Percentiles rank a stretch among this genome's conserved stretches.
These are phyloP conservation scores for Penicillium sp. DNA, from an alignment of 2,329 filamentous ascomycete species.

Conservation along the genomic window DNA sequence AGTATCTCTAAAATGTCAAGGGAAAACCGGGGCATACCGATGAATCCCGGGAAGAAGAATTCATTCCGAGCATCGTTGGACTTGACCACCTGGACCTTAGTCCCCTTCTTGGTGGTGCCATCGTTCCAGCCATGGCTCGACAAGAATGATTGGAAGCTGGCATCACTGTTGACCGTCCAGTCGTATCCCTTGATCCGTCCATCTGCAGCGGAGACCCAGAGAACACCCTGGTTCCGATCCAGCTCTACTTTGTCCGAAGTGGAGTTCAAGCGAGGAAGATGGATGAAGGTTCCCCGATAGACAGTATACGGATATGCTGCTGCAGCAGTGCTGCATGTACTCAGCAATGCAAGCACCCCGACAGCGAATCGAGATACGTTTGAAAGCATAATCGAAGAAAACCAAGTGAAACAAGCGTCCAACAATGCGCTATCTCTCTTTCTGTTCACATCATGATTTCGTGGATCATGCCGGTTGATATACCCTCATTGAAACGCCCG, in stretches of 20 bases:
- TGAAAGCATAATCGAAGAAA: constrained; percentile 9
- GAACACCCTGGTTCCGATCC: constrained; percentile 15
- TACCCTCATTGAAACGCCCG: constrained; percentile 4
- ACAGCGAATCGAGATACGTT: constrained; percentile 9
- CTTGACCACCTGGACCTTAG: constrained; percentile 39
- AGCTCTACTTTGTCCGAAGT: constrained; percentile 12
- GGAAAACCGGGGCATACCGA: constrained; percentile 38
- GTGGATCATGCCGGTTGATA: constrained; percentile 16
- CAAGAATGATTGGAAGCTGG: constrained; percentile 19
- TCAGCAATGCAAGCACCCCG: constrained; percentile 10
- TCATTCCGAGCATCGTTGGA: constrained; percentile 47
- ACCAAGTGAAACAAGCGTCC: constrained; percentile 6
- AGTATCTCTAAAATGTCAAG: constrained; percentile 1
- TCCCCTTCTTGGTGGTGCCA: neutral
- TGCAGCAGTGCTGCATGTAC: constrained; percentile 13
- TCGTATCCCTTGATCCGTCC: constrained; percentile 19
- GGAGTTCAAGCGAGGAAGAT: constrained; percentile 15
- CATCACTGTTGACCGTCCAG: constrained; percentile 19
- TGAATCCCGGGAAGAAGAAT: constrained; percentile 54
- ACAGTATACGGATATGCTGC: constrained; percentile 16
- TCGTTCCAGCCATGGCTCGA: constrained; percentile 20
- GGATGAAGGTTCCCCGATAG: constrained; percentile 21
- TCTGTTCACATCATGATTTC: constrained; percentile 6
- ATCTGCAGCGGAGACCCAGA: constrained; percentile 17
- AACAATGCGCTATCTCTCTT: constrained; percentile 6